Evolutionary conservation across 164 flowering plant genomes (phyloP), one percentile per base, ranked within the genome.

Genomic region (Euptelea pleiosperma): DNA sequence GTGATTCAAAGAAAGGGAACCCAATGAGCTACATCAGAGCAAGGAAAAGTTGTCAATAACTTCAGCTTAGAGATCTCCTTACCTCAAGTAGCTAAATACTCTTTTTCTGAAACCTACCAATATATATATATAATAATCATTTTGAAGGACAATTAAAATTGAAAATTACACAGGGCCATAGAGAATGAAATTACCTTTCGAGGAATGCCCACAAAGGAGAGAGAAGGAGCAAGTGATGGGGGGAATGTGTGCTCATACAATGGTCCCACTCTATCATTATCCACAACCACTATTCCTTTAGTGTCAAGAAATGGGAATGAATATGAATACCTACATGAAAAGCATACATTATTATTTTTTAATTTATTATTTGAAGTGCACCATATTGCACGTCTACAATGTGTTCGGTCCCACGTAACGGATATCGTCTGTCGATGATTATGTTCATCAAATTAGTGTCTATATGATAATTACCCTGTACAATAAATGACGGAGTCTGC

Each of bases 261-360:
- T 22, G 96, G 98, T 18, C 95, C 98, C 69, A 91, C 98, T 74
- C 95, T 78, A 54, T 83, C 81, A 77, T 89, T 95, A 77, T 91
- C 96, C 26, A 89, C 82, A 6, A n/a, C 73, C 2, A 91, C 85
- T 50, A 79, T 85, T 66, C 90, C 98, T 86, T 85, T 84, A 66
- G 91, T 89, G 81, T 91, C 92, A 85, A 91, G 98, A 67, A 89
- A 91, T 56, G 98, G 96, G 40, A 83, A 89, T 35, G 84, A 52
- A 52, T 89, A 91, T 34, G 87, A 78, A 72, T 91, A 91, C 87
- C 98, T 91, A 65, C 79, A 71, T n/a, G 42, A 6, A 34, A 8
- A 28, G 15, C 49, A 21, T 48, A 12, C 30, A 48, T n/a, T n/a
- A n/a, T n/a, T n/a, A n/a, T n/a, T n/a, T n/a, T n/a, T n/a, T n/a